Base-by-base conservation (phyloP, 257 asterid genomes). In the Petrea volubilis region DNA sequence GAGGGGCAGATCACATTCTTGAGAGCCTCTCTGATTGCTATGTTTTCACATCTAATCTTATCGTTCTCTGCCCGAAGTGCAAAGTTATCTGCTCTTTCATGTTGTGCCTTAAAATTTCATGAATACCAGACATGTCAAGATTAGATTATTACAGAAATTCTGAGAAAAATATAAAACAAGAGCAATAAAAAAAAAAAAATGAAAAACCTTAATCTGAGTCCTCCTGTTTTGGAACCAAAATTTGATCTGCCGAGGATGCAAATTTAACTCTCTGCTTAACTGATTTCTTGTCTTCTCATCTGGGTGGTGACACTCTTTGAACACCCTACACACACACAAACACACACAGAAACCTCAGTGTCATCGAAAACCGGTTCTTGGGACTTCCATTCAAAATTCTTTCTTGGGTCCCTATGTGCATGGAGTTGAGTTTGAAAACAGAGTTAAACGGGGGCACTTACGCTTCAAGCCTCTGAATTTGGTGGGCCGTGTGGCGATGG, bases 221-320 rank as follows among this genome's bases (percentile, higher is more conserved):
- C 99, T 84, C 2, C 98, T 76, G 60, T 95, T 95, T 74, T 95
- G 99, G 76, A 95, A 95, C 99, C 99, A 95, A 68, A 95, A 95
- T 73, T 95, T 95, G 83, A 95, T 90, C 79, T 95, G 99, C 5
- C 96, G 80, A 24, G 99, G 97, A 80, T 91, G 94, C 75, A 95
- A 83, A 5, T 85, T 84, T 62, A 95, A 76, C 81, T 95, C 99
- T 62, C 96, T 85, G 77, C 99, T 95, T 41, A 95, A 76, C 73
- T 84, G 85, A 75, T 82, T 73, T 46, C 98, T 90, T 7, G 89
- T 84, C 79, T 92, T 95, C 82, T 95, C 99, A 65, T 95, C 99
- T 27, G 99, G 99, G 73, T 95, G 99, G 11, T 96, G 96, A 75
- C 88, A 87, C 49, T 88, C 99, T 68, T 86, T 90, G 78, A 95